Conservation (phyloP, 2,329 filamentous ascomycete species). For the Cordyceps farinosa region DNA sequence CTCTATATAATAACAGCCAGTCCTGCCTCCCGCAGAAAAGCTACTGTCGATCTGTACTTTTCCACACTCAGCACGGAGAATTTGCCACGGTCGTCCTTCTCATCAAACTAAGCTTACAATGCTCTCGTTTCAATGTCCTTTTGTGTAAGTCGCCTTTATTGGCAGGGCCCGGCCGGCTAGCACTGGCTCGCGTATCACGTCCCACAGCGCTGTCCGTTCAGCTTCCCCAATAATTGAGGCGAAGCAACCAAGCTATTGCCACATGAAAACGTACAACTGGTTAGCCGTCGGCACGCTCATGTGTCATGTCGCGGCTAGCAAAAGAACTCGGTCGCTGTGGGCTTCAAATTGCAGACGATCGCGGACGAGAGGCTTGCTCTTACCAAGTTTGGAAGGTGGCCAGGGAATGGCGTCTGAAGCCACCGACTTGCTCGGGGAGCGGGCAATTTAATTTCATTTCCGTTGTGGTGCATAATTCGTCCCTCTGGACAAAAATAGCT, state of each 20-base stretch:
- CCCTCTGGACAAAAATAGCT: background rate
- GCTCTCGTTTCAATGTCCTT: background rate
- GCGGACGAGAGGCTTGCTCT: background rate
- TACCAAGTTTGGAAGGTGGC: conserved; percentile 9
- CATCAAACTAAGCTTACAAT: no score
- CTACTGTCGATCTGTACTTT: no score
- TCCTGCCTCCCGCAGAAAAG: no score
- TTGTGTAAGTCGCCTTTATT: background rate
- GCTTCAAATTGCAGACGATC: background rate
- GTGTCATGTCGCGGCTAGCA: background rate
- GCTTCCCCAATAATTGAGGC: conserved; percentile 6
- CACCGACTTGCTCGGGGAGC: background rate
- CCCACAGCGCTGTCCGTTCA: conserved; percentile 1
- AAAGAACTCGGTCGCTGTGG: background rate
- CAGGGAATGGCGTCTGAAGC: background rate
- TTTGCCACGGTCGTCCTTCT: no score
- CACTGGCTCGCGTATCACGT: background rate
- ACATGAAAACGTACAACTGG: background rate
- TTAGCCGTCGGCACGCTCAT: background rate
- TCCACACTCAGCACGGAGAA: no score
- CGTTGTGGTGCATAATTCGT: no score
- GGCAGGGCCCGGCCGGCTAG: background rate
- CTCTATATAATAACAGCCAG: background rate
- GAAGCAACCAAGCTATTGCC: background rate
- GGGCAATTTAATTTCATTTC: no score